These are phyloP conservation scores for Telopea speciosissima DNA, from an alignment of 177 flowering plant species.

Conservation along the genomic window DNA sequence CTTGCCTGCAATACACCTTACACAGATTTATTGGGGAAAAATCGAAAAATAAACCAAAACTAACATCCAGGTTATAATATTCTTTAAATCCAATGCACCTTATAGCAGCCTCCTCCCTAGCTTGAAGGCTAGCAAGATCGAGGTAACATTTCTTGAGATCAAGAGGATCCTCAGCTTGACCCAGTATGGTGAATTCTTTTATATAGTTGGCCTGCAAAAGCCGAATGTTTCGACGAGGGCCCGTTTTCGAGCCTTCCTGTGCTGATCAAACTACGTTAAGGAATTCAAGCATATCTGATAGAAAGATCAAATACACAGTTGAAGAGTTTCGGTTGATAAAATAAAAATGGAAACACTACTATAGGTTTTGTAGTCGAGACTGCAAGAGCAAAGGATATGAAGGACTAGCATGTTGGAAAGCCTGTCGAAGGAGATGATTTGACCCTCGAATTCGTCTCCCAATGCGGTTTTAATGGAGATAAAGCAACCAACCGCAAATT, in stretches of 20 bases:
- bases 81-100: slow-evolving; percentile 37
- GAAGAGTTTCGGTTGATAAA: not conserved
- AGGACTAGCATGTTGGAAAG: slow-evolving; percentile 72
- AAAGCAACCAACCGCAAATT: slow-evolving; percentile 52
- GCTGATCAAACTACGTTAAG: slow-evolving; percentile 23
- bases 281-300: slow-evolving; percentile 12
- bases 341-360: not conserved
- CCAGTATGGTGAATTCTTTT: slow-evolving; percentile 58
- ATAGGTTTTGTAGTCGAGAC: not conserved
- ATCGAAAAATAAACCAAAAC: not conserved
- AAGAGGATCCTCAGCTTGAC: slow-evolving; percentile 75
- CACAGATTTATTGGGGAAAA: not conserved
- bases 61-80: not conserved
- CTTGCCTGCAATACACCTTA: slow-evolving; percentile 53
- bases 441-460: slow-evolving; percentile 75
- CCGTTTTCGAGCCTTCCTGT: slow-evolving; percentile 74
- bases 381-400: slow-evolving; percentile 53
- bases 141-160: slow-evolving; percentile 55
- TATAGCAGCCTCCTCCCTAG: slow-evolving; percentile 71
- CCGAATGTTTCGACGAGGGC: slow-evolving; percentile 47
- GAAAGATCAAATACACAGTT: slow-evolving; percentile 1
- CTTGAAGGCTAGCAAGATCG: slow-evolving; percentile 59
- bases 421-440: slow-evolving; percentile 67
- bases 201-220: slow-evolving; percentile 67
- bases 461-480: slow-evolving; percentile 57